These are phyloP conservation scores for Fusarium zealandicum DNA, from an alignment of 2,329 filamentous ascomycete species.

Conservation along the genomic window DNA sequence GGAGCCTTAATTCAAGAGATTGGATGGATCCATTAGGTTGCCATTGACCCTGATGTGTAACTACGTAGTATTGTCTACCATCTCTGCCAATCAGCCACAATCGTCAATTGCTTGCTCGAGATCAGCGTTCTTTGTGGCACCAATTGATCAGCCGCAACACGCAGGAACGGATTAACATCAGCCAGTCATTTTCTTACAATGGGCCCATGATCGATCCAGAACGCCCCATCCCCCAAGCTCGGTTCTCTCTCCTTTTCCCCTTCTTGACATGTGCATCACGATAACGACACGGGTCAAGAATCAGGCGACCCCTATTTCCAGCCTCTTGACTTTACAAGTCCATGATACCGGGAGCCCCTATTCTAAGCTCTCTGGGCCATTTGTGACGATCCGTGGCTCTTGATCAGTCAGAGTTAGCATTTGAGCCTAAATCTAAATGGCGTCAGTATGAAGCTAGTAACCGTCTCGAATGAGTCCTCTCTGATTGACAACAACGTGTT, in stretches of 20 bases:
- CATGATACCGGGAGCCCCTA: neutral
- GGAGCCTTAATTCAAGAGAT: too few species aligned
- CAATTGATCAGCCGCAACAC: constrained; percentile 24
- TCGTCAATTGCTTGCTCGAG: neutral
- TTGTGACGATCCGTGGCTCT: constrained; percentile 30
- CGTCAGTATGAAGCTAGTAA: constrained; percentile 18
- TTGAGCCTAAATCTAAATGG: constrained; percentile 5
- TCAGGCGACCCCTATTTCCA: neutral
- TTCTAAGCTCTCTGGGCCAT: too few species aligned
- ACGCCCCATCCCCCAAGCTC: constrained; percentile 18
- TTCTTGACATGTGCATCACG: constrained; percentile 1
- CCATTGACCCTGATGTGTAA: too few species aligned
- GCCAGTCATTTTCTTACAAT: constrained; percentile 4
- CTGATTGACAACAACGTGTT: neutral
- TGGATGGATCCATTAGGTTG: too few species aligned
- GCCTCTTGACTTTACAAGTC: neutral
- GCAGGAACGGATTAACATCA: constrained; percentile 24
- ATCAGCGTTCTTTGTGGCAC: neutral
- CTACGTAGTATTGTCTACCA: too few species aligned
- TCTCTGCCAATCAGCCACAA: neutral
- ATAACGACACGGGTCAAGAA: constrained; percentile 7
- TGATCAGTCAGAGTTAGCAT: neutral
- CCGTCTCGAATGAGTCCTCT: constrained; percentile 6
- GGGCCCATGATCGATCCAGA: constrained; percentile 14
- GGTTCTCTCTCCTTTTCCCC: neutral